Conservation (phyloP, 306 rosid species). For the Hylodesmum podocarpum region DNA sequence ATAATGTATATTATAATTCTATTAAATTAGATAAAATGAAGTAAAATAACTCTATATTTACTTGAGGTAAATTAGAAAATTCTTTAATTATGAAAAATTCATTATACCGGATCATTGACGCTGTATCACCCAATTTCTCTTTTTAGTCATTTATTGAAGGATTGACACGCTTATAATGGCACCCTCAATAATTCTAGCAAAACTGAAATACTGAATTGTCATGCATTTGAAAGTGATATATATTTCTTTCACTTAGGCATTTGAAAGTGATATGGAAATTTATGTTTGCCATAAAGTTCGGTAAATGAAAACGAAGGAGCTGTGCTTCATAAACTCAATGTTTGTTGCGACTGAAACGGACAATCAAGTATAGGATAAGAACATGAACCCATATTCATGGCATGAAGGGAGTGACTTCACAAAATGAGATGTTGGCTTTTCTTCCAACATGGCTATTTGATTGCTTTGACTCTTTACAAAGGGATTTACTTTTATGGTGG, state of each 20-base stretch:
- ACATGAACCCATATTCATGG: slow-evolving; percentile 42
- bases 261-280: not conserved
- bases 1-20: no score
- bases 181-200: not conserved
- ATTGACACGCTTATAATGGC: not conserved
- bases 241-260: not conserved
- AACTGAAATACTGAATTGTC: not conserved
- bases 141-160: not conserved
- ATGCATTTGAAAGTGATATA: not conserved
- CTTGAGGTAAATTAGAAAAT: no score
- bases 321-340: slow-evolving; percentile 5
- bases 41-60: no score
- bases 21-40: no score
- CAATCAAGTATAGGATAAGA: slow-evolving; percentile 31
- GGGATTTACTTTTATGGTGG: not conserved
- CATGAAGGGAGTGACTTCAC: not conserved
- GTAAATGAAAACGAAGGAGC: not conserved
- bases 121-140: no score
- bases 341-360: slow-evolving; percentile 33
- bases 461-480: not conserved
- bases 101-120: no score
- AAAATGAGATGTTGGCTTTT: slow-evolving; percentile 18
- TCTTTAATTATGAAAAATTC: no score
- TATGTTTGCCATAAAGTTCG: slow-evolving; percentile 17
- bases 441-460: not conserved